phyloP scores from a whole-genome alignment of 169 alveolate genomes.

The Eimeria sp. region DNA sequence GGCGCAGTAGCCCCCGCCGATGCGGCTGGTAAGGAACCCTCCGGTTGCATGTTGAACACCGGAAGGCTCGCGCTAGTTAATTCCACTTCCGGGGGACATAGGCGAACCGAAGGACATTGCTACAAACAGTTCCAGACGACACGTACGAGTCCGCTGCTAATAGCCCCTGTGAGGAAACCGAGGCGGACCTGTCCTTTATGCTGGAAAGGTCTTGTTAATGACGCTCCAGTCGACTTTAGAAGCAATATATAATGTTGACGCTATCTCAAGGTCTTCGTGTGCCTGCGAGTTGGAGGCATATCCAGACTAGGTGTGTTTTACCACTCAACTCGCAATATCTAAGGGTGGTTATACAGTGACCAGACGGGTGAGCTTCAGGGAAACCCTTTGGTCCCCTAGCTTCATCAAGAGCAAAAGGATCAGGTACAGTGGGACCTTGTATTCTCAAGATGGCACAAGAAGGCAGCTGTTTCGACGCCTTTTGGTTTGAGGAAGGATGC shows the following conservation, averaged over 20 bases:
- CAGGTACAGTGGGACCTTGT: background rate
- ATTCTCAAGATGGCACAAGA: background rate
- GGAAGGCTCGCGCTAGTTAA: background rate
- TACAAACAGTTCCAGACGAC: background rate
- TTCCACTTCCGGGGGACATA: background rate
- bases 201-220: background rate
- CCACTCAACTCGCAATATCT: background rate
- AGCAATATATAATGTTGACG: background rate
- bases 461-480: background rate
- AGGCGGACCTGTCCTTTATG: background rate
- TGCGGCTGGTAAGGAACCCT: background rate
- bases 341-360: background rate
- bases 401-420: background rate
- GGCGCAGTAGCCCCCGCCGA: constrained; percentile 13
- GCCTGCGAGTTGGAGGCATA: background rate
- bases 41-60: constrained; percentile 35
- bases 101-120: background rate
- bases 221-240: background rate
- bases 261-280: background rate
- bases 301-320: background rate
- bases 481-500: background rate
- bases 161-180: background rate
- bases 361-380: background rate
- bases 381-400: background rate
- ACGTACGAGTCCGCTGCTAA: background rate